Conservation (phyloP, 441 rosid genomes). For the Gossypium davidsonii region DNA sequence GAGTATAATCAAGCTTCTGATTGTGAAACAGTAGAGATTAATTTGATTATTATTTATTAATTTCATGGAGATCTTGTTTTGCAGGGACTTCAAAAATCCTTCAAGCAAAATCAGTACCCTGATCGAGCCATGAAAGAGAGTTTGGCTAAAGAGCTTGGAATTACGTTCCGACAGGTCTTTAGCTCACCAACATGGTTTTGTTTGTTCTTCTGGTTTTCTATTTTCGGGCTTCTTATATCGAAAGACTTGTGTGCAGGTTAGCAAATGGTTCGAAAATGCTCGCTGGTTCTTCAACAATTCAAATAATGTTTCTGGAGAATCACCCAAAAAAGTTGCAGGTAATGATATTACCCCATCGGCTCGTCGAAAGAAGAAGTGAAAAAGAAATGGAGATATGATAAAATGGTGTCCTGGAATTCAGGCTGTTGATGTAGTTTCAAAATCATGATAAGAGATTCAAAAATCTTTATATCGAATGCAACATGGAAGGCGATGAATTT, state of each 20-base stretch:
- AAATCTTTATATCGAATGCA: neutral
- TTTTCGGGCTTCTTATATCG: neutral
- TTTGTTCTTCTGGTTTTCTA: neutral
- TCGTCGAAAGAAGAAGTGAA: constrained; percentile 11
- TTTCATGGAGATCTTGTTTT: constrained; percentile 11
- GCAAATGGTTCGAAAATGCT: constrained; percentile 74
- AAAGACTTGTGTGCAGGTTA: constrained; percentile 43
- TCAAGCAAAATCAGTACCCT: constrained; percentile 67
- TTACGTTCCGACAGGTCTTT: constrained; percentile 60
- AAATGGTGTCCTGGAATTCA: neutral
- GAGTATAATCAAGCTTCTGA: neutral
- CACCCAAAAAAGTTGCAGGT: constrained; percentile 19
- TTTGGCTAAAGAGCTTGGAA: constrained; percentile 58
- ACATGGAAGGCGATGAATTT: constrained; percentile 5
- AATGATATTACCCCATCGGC: constrained; percentile 16
- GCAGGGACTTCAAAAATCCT: constrained; percentile 60
- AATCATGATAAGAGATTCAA: too few species aligned
- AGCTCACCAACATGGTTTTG: neutral
- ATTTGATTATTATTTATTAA: neutral
- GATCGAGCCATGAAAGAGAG: constrained; percentile 50
- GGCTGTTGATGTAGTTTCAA: neutral
- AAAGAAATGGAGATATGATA: constrained; percentile 18
- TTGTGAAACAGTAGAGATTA: neutral
- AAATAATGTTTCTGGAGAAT: constrained; percentile 20
- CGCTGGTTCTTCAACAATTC: constrained; percentile 64